Base-by-base conservation (phyloP, 2,329 filamentous ascomycete species). In the Scytalidium sp. region DNA sequence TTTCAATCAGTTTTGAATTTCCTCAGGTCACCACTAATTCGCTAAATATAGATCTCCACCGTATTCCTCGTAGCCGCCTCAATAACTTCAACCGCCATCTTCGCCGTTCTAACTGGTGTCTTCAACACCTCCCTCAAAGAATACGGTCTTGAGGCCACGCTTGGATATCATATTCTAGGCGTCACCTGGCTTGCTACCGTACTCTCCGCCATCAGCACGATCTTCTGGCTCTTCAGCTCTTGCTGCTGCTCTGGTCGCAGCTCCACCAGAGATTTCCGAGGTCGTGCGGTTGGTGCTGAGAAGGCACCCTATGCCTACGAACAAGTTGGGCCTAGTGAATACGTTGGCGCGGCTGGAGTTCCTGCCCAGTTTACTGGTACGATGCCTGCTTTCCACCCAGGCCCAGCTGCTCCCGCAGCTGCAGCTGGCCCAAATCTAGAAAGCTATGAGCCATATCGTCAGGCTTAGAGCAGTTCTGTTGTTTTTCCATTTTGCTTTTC, bases 191-290 rank as follows among this genome's bases (percentile, higher is more conserved):
- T 92, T 48, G 76, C 78, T 36, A 71, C 83, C 25, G 80, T 86
- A 61, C 96, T 90, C 88, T 85, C 87, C 52, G 64, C 91, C 29
- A 87, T 68, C 43, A 86, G 87, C 13, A 81, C 80, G 56, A 71
- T 95, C 66, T 96, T 96, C 85, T 97, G 92, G 92, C 73, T 91
- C 63, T 82, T 94, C 67, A 89, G 84, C 69, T 79, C 87, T 62
- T 96, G 91, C 85, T 96, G 90, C 83, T 95, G 90, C 78, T 32
- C 40, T 17, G 43, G 43, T 45, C 27, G 41, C 22, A 45, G 43
- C 10, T n/a, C n/a, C n/a, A n/a, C n/a, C n/a, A 29, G 41, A 27
- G 43, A 49, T 15, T 41, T 22, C 41, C 41, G 58, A 47, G 44
- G 60, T 44, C 54, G 58, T 52, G 21, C 6, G 22, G 57, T 56